These are phyloP conservation scores for Codiaeum variegatum DNA, from an alignment of 441 rosid genomes.

Conservation along the genomic window DNA sequence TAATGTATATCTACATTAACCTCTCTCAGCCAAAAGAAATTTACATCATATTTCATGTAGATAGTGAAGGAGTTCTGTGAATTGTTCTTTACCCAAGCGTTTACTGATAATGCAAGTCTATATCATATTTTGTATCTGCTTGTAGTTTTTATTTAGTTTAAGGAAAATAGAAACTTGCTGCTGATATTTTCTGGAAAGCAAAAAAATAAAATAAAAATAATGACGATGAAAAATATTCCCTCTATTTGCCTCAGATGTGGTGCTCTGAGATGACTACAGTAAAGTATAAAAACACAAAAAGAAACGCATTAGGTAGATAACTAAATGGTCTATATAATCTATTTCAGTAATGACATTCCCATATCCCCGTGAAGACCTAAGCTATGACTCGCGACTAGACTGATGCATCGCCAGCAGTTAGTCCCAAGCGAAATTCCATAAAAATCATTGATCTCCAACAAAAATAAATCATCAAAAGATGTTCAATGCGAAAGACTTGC, in stretches of 20 bases:
- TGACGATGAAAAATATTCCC: no score
- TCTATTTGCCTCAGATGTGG: not conserved
- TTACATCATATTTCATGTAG: constrained; percentile 15
- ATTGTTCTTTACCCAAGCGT: not conserved
- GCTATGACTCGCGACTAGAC: not conserved
- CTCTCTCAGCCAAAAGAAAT: not conserved
- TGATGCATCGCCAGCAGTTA: not conserved
- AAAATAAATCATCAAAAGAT: not conserved
- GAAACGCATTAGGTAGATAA: not conserved
- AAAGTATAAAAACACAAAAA: not conserved
- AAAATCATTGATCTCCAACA: not conserved
- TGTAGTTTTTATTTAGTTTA: not conserved
- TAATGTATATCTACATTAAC: constrained; percentile 1
- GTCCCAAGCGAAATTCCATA: not conserved
- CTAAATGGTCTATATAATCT: not conserved
- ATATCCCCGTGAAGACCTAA: not conserved
- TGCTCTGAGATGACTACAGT: not conserved
- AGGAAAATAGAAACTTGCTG: not conserved
- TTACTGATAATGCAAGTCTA: constrained; percentile 6
- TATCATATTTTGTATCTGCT: not conserved
- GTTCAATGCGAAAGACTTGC: not conserved
- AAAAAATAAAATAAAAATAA: not conserved
- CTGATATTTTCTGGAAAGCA: not conserved
- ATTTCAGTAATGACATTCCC: not conserved
- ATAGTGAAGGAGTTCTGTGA: constrained; percentile 12